phyloP scores from a whole-genome alignment of 371 early-diverging fungal species.

The Mortierella sp. region DNA sequence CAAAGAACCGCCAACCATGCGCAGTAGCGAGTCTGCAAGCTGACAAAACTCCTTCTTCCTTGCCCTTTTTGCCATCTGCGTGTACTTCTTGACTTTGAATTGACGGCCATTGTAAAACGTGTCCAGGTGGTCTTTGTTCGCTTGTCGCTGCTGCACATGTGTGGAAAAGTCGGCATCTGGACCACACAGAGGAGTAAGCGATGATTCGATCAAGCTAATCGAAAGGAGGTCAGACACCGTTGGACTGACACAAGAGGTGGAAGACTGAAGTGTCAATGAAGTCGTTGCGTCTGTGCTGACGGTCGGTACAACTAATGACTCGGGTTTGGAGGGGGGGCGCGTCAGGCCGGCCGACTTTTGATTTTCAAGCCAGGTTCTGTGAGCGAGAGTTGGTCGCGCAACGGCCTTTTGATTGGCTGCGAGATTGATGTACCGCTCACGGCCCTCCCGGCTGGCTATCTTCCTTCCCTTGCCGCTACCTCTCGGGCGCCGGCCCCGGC shows the following conservation, averaged over 20 bases:
- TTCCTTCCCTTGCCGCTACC: conserved; percentile 12
- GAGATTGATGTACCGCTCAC: conserved; percentile 11
- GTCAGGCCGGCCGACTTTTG: conserved; percentile 7
- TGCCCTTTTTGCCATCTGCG: conserved; percentile 4
- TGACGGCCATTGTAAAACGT: conserved; percentile 3
- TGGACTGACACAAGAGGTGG: not conserved
- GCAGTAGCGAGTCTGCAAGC: conserved; percentile 12
- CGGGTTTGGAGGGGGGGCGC: not conserved
- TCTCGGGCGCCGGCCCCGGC: conserved; percentile 3
- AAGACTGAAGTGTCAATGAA: not conserved
- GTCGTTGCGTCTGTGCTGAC: conserved; percentile 1
- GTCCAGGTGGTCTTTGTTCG: conserved; percentile 3
- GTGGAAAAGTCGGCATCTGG: not conserved
- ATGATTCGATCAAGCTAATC: conserved; percentile 8
- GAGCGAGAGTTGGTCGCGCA: not conserved
- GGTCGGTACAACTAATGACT: conserved; percentile 1
- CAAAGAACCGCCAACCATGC: conserved; percentile 16
- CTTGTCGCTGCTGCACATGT: too few relatives aligned
- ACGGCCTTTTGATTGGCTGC: conserved; percentile 27
- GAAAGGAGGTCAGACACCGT: too few relatives aligned
- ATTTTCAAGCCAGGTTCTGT: conserved; percentile 6
- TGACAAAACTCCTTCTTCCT: not conserved
- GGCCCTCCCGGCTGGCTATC: not conserved
- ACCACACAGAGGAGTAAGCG: conserved; percentile 9
- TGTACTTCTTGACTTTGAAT: conserved; percentile 6